Evolutionary conservation across 345 rosid genomes (phyloP).

Genomic region (Populus nigra): DNA sequence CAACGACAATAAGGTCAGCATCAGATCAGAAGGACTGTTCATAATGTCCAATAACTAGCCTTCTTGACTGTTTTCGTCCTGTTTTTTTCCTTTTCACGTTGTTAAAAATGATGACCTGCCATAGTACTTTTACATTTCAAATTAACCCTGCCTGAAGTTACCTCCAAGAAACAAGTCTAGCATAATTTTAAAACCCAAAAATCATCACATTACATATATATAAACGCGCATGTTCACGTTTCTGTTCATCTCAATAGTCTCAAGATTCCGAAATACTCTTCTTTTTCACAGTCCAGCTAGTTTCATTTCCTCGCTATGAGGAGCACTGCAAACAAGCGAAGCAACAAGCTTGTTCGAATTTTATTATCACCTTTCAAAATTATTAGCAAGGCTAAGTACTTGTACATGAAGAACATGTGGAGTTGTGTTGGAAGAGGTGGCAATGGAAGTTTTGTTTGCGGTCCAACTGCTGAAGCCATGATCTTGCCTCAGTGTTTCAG

Average conservation of each 20-base stretch:
- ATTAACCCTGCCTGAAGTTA: not conserved
- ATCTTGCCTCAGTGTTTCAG: constrained; percentile 15
- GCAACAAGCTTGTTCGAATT: constrained; percentile 7
- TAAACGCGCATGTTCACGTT: not conserved
- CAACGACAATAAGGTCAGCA: not conserved
- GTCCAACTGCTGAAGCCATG: not conserved
- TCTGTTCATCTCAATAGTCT: not conserved
- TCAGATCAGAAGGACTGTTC: not conserved
- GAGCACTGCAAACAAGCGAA: constrained; percentile 9
- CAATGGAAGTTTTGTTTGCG: constrained; percentile 1
- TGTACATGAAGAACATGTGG: constrained; percentile 22
- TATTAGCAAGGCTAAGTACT: constrained; percentile 23
- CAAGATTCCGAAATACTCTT: not conserved
- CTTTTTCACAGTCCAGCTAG: not conserved
- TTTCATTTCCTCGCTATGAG: constrained; percentile 1
- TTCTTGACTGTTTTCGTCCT: not conserved
- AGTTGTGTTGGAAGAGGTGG: constrained; percentile 13
- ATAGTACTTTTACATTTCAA: not conserved
- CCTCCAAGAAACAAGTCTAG: not conserved
- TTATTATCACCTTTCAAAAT: constrained; percentile 15
- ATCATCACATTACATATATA: not conserved
- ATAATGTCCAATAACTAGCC: not conserved
- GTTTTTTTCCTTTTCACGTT: not conserved
- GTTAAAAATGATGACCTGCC: not conserved
- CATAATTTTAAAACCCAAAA: not conserved